Evolutionary conservation across 768 basidiomycete genomes (phyloP).

Genomic region (Mycena capillaripes): DNA sequence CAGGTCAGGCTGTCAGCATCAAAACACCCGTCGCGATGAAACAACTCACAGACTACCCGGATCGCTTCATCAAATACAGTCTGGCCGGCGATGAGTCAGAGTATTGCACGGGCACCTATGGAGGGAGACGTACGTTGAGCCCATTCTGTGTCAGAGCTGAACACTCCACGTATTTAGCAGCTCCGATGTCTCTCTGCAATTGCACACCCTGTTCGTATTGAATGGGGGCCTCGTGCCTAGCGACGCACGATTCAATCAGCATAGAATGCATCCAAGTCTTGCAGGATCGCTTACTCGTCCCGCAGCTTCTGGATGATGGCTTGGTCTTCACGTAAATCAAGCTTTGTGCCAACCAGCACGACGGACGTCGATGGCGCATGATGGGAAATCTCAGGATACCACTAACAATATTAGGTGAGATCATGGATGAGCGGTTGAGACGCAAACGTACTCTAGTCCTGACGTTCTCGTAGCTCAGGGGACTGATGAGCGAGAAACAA

Average conservation of each 20-base stretch:
- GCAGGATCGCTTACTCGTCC: conserved; percentile 75
- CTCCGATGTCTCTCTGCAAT: conserved; percentile 94
- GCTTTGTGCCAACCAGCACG: conserved; percentile 96
- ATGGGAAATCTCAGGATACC: conserved; percentile 97
- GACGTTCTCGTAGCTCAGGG: conserved; percentile 99
- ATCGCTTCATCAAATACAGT: conserved; percentile 99
- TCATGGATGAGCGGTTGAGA: conserved; percentile 26
- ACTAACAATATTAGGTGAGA: conserved; percentile 63
- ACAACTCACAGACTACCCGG: conserved; percentile 88
- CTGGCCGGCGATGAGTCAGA: conserved; percentile 41
- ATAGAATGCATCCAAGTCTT: neutral
- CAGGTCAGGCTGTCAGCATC: conserved; percentile 8
- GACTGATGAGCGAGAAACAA: conserved; percentile 98
- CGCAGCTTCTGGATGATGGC: conserved; percentile 93
- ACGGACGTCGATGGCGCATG: conserved; percentile 96
- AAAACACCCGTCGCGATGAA: neutral
- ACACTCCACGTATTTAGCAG: conserved; percentile 96
- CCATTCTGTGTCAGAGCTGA: conserved; percentile 98
- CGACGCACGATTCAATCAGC: conserved; percentile 25
- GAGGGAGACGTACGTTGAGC: conserved; percentile 65
- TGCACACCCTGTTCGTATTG: conserved; percentile 91
- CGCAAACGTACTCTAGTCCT: conserved; percentile 85
- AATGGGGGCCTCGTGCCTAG: conserved; percentile 94
- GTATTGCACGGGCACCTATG: neutral
- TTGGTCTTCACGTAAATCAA: conserved; percentile 96